Evolutionary conservation across 768 basidiomycete genomes (phyloP), one percentile per base, ranked within the genome.

Genomic region (Rubroboletus pulcherrimus): DNA sequence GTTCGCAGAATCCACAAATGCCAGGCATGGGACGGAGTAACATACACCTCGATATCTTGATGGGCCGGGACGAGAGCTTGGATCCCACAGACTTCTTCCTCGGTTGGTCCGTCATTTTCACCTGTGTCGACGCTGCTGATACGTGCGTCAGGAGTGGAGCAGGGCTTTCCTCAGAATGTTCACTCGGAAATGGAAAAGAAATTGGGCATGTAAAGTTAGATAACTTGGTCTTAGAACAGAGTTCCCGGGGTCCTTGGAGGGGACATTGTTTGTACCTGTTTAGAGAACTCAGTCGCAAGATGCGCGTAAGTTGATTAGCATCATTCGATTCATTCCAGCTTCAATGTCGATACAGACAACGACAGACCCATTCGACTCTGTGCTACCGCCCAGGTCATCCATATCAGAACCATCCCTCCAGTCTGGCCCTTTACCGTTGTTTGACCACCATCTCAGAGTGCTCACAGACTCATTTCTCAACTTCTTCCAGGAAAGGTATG

Each of bases 11-110:
- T 63, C 79, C 84, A 3, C 85, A 85, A 58, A 81, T 89, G 74
- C 80, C 88, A 15, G 81, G 76, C 38, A 69, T 86, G 61, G 75
- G 80, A 15, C 81, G 80, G 49, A 84, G 85, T 11, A 97, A 98
- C 73, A 67, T 98, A 38, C 87, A 91, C 60, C 82, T 95, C 29
- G 96, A 99, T 70, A 91, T 98, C 63, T 73, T 99, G 55, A 90
- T 91, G 84, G 96, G 96, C 44, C 84, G 87, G 38, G 96, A 99
- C 66, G 92, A 97, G 71, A 77, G 74, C 24, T 78, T 99, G 52
- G 87, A 88, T 29, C 80, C 86, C 5, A 74, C 74, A 2, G 96
- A 98, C 67, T 79, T 96, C 62, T 90, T 98, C 77, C 77, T 81
- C 38, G 86, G 93, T 85, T 63, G 43, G 82, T 73, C 37, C 51